Evolutionary conservation across 169 alveolate genomes (phyloP).

Genomic region (Eimeria necatrix): DNA sequence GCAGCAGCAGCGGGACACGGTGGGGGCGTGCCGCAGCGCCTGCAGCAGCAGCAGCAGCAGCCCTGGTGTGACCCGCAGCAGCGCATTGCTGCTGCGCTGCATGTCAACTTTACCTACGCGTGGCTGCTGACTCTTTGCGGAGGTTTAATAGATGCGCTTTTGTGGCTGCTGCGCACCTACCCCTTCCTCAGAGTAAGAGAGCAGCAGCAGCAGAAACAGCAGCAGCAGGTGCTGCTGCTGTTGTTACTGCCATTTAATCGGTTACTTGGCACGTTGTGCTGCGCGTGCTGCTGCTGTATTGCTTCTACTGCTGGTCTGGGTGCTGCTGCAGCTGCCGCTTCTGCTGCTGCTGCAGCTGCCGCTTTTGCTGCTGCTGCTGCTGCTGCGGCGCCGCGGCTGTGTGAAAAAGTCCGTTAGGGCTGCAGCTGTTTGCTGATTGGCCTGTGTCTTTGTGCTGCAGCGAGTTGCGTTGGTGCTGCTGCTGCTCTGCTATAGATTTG

Average conservation of each 20-base stretch:
- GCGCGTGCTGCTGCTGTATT: too few relatives aligned
- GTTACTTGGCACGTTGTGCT: too few relatives aligned
- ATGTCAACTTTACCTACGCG: conserved; percentile 3
- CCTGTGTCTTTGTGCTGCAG: background rate
- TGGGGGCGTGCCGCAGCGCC: too few relatives aligned
- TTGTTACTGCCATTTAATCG: background rate
- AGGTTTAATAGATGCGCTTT: conserved; percentile 5
- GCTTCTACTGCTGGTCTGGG: too few relatives aligned
- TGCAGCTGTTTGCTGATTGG: background rate
- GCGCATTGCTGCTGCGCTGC: conserved; percentile 33
- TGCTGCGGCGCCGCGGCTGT: too few relatives aligned
- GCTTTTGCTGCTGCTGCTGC: too few relatives aligned
- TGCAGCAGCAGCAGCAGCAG: conserved; percentile 53
- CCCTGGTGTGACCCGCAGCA: conserved; percentile 21
- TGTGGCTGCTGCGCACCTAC: background rate
- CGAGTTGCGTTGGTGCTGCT: background rate
- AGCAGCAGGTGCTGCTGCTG: conserved; percentile 28
- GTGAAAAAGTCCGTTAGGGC: too few relatives aligned
- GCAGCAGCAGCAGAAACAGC: background rate
- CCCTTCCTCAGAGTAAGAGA: conserved; percentile 22
- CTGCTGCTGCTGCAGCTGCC: too few relatives aligned
- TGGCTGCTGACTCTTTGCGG: conserved; percentile 38
- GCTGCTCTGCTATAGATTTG: conserved; percentile 13
- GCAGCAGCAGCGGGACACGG: too few relatives aligned
- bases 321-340: too few relatives aligned